Evolutionary conservation across 805 yeast species (phyloP), one percentile per base, ranked within the genome.

Genomic region (Saccharomycopsis fermentans): DNA sequence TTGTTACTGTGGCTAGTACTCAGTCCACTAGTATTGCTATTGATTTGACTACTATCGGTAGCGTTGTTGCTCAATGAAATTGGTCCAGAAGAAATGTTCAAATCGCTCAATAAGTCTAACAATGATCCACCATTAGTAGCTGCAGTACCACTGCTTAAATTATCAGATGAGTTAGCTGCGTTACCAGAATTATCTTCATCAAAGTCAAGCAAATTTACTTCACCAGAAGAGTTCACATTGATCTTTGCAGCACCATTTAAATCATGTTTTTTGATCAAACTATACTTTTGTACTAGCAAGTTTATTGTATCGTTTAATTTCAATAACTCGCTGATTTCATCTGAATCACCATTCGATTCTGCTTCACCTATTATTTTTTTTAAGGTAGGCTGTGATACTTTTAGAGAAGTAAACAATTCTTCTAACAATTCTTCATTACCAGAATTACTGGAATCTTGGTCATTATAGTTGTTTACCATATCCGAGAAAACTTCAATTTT

Each of bases 401-500:
- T 91, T 65, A 94, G 76, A 1, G 96, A 77, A 52, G 83, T 77
- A 66, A 83, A 87, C 58, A 94, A 77, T 66, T 94, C 98, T 54
- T 78, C 75, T 19, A 88, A 70, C 2, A 96, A 91, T 65, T 92
- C 98, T 68, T 79, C 83, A 14, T 69, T 65, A 11, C 72, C 65
- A n/a, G 66, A 58, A 11, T 73, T 67, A 54, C 76, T 80, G 66
- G 75, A 63, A 67, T 72, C 63, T 9, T 54, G 40, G 4, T 55
- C 58, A 40, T 59, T 47, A 39, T 59, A 62, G 59, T 70, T 71
- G 32, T 64, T 63, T 27, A 69, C 59, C 97, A 94, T 91, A 65
- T 92, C 97, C 58, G 85, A 84, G 62, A 94, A 81, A 51, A 94
- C 76, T 63, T 88, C 96, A 14, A 90, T 87, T 72, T 94, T 94